phyloP scores from a whole-genome alignment of 2,329 filamentous ascomycete species.

The Calonectria montana region DNA sequence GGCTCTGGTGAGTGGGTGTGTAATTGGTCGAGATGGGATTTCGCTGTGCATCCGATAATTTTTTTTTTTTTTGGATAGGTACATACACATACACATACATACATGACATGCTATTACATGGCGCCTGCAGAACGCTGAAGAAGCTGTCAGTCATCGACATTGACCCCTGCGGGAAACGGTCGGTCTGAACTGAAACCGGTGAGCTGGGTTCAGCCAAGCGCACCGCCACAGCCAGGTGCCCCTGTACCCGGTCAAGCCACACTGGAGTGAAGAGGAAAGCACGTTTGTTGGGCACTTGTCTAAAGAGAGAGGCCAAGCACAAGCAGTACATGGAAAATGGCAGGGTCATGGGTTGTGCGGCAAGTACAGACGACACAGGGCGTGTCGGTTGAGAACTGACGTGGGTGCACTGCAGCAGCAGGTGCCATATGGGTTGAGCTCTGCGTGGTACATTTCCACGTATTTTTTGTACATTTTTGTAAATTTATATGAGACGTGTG shows the following conservation, averaged over 20 bases:
- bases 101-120: neutral
- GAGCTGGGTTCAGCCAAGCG: neutral
- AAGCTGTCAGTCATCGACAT: slow-evolving; percentile 6
- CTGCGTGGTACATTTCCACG: neutral
- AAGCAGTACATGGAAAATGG: neutral
- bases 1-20: neutral
- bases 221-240: neutral
- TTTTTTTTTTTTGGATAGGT: neutral
- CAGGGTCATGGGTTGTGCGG: neutral
- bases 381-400: neutral
- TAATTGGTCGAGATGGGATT: neutral
- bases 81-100: too few relatives aligned
- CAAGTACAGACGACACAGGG: slow-evolving; percentile 1
- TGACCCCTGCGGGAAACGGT: neutral
- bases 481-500: neutral
- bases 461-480: neutral
- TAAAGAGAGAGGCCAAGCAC: neutral
- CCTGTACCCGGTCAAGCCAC: slow-evolving; percentile 4
- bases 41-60: neutral
- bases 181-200: neutral
- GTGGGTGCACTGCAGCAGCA: neutral
- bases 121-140: slow-evolving; percentile 2
- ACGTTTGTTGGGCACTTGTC: slow-evolving; percentile 13
- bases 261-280: neutral
- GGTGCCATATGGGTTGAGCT: neutral